These are phyloP conservation scores for Saccharomycopsis malanga DNA, from an alignment of 805 yeast genomes.

Conservation along the genomic window DNA sequence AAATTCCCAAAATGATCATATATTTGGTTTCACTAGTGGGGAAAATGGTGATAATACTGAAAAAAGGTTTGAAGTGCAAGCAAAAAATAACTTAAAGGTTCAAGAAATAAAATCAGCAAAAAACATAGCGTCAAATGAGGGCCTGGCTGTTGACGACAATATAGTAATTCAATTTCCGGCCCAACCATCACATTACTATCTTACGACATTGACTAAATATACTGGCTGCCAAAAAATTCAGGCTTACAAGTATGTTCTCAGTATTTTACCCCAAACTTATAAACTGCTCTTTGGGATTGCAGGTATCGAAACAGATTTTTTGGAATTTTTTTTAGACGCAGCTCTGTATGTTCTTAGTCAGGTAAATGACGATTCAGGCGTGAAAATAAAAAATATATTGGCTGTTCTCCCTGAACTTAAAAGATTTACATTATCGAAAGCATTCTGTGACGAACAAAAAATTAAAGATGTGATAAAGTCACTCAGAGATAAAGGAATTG, in stretches of 20 bases:
- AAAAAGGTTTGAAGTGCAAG: too few relatives aligned
- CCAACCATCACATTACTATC: constrained; percentile 3
- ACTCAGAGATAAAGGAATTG: background rate
- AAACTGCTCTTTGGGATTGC: constrained; percentile 32
- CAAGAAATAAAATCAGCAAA: too few relatives aligned
- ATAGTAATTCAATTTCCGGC: constrained; percentile 1
- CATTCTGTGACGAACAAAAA: constrained; percentile 21
- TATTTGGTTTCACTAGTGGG: too few relatives aligned
- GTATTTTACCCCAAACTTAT: constrained; percentile 26
- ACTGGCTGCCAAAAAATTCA: constrained; percentile 22
- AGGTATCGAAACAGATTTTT: constrained; percentile 44
- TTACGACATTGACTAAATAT: background rate
- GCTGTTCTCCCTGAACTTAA: constrained; percentile 21
- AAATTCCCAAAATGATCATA: too few relatives aligned
- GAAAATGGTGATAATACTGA: too few relatives aligned
- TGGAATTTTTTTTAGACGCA: constrained; percentile 43
- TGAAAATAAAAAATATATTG: background rate
- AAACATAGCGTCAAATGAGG: too few relatives aligned
- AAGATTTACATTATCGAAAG: constrained; percentile 24
- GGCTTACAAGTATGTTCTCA: constrained; percentile 35
- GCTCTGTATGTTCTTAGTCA: constrained; percentile 11
- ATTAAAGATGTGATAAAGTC: background rate
- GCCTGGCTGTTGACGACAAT: too few relatives aligned
- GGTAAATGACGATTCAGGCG: background rate
- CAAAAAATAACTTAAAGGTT: too few relatives aligned